These are phyloP conservation scores for Lonicera japonica DNA, from an alignment of 129 eudicot genomes.

Conservation along the genomic window DNA sequence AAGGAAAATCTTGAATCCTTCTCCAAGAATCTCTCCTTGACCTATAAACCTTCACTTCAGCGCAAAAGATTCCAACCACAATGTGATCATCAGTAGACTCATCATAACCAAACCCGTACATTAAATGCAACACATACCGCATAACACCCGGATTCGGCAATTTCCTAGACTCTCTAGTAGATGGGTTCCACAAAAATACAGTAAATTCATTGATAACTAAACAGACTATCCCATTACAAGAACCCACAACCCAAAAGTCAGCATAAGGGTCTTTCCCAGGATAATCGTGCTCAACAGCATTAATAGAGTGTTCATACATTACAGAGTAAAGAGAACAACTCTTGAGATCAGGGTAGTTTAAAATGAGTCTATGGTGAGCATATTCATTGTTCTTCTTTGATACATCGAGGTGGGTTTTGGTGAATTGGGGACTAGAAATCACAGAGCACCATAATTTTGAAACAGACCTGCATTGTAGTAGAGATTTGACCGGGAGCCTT, in stretches of 20 bases:
- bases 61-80: constrained; percentile 48
- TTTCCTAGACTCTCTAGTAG: constrained; percentile 24
- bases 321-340: constrained; percentile 20
- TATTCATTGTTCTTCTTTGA: constrained; percentile 11
- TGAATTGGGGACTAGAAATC: constrained; percentile 41
- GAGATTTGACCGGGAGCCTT: constrained; percentile 50
- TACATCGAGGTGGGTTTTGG: constrained; percentile 27
- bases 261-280: constrained; percentile 34
- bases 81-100: constrained; percentile 44
- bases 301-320: constrained; percentile 5
- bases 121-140: constrained; percentile 16
- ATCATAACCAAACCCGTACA: constrained; percentile 52
- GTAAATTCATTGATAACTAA: constrained; percentile 33
- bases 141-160: constrained; percentile 29
- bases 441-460: constrained; percentile 46
- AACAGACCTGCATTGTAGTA: constrained; percentile 47
- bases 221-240: constrained; percentile 49
- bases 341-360: constrained; percentile 15
- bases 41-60: constrained; percentile 40
- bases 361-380: constrained; percentile 17
- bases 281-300: constrained; percentile 23
- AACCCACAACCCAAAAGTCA: constrained; percentile 34
- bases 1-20: constrained; percentile 29
- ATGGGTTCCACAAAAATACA: constrained; percentile 59
- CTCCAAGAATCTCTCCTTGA: constrained; percentile 40